These are phyloP conservation scores for Colletotrichum incanum DNA, from an alignment of 2,329 filamentous ascomycete species.

Conservation along the genomic window DNA sequence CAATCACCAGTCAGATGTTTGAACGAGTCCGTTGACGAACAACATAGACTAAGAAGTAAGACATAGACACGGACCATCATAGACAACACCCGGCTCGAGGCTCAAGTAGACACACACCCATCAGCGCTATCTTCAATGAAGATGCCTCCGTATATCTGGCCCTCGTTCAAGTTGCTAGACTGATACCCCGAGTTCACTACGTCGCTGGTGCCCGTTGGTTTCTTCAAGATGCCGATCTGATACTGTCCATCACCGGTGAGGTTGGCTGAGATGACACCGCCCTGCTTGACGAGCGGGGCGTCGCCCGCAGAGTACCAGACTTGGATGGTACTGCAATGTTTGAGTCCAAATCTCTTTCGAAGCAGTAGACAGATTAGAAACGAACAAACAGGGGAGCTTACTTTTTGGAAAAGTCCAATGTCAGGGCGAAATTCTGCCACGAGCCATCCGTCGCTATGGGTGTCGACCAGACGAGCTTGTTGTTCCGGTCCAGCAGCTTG, in stretches of 20 bases:
- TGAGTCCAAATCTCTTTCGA: background rate
- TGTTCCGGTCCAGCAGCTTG: slow-evolving; percentile 42
- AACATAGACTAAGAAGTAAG: background rate
- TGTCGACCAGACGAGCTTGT: slow-evolving; percentile 42
- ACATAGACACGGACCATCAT: background rate
- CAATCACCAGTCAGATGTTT: background rate
- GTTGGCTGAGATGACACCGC: slow-evolving; percentile 12
- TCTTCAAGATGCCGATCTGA: slow-evolving; percentile 74
- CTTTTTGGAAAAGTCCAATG: slow-evolving; percentile 43
- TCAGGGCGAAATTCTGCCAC: slow-evolving; percentile 46
- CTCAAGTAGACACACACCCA: slow-evolving; percentile 59
- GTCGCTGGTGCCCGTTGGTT: slow-evolving; percentile 65
- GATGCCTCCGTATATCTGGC: slow-evolving; percentile 65
- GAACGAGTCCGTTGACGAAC: background rate
- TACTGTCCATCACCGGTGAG: slow-evolving; percentile 45
- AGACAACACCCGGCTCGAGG: background rate
- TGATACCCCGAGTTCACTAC: slow-evolving; percentile 67
- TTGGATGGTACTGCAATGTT: slow-evolving; percentile 40
- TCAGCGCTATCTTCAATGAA: slow-evolving; percentile 64
- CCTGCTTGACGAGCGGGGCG: slow-evolving; percentile 28
- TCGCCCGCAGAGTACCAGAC: slow-evolving; percentile 42
- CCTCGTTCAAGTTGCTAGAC: slow-evolving; percentile 62
- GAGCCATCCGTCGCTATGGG: slow-evolving; percentile 34
- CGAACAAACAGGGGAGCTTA: background rate
- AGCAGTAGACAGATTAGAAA: background rate